Evolutionary conservation across 345 rosid species (phyloP).

Genomic region (Eucalyptus leucophloia): DNA sequence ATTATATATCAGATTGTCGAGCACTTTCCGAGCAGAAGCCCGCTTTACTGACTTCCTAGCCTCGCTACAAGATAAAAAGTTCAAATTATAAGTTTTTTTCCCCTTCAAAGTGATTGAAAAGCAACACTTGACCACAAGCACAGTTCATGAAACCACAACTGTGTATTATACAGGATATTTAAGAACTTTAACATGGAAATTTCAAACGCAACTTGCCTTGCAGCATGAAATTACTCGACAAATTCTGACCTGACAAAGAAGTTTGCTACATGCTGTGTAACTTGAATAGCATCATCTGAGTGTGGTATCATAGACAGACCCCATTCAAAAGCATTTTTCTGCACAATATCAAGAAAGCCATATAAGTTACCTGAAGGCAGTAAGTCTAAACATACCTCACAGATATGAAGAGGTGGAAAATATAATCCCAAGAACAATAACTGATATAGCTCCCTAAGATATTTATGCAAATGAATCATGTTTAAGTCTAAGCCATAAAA

Average conservation of each 20-base stretch:
- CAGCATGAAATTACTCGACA: background rate
- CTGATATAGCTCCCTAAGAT: background rate
- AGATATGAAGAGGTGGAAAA: background rate
- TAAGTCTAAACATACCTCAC: background rate
- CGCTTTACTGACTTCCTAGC: slow-evolving; percentile 75
- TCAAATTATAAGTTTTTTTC: background rate
- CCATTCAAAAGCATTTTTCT: slow-evolving; percentile 99
- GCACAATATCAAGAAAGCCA: background rate
- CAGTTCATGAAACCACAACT: accelerated
- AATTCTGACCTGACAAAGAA: slow-evolving; percentile 55
- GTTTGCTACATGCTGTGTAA: slow-evolving; percentile 77
- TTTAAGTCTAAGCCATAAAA: background rate
- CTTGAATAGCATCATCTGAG: slow-evolving; percentile 83
- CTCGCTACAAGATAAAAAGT: slow-evolving; percentile 35
- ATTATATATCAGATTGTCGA: slow-evolving; percentile 55
- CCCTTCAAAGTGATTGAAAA: background rate
- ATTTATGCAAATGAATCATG: background rate
- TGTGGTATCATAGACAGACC: slow-evolving; percentile 68
- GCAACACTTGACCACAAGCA: background rate
- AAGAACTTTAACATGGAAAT: background rate
- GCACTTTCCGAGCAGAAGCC: slow-evolving; percentile 45
- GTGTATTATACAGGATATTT: accelerated
- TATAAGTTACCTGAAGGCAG: background rate
- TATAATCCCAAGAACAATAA: background rate
- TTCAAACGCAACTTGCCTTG: background rate